Evolutionary conservation across 345 rosid genomes (phyloP).

Genomic region (Capsella bursapastoris): DNA sequence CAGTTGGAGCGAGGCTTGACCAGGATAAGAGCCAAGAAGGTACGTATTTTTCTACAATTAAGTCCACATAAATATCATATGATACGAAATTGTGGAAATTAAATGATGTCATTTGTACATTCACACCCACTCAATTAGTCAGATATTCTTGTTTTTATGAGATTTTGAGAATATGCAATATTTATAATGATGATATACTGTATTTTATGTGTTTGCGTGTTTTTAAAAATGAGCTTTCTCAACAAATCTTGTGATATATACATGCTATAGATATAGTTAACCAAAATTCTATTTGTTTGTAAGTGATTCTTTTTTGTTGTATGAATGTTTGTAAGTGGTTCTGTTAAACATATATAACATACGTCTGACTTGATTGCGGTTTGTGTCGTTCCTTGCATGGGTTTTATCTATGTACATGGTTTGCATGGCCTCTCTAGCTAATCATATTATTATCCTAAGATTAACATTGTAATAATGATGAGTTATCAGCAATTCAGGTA

Average conservation of each 20-base stretch:
- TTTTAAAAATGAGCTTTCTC: background rate
- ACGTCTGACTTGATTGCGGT: background rate
- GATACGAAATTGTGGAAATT: background rate
- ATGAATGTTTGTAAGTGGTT: background rate
- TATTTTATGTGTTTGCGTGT: slow-evolving; percentile 9
- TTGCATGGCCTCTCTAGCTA: slow-evolving; percentile 7
- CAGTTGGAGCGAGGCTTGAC: slow-evolving; percentile 77
- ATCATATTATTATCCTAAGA: slow-evolving; percentile 12
- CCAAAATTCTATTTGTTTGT: background rate
- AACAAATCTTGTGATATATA: background rate
- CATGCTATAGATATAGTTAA: background rate
- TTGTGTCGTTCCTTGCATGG: slow-evolving; percentile 8
- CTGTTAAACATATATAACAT: background rate
- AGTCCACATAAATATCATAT: slow-evolving; percentile 15
- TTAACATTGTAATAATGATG: background rate
- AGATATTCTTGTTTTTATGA: background rate
- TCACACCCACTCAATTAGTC: background rate
- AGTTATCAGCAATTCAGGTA: slow-evolving; percentile 4
- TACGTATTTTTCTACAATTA: slow-evolving; percentile 18
- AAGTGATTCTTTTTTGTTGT: background rate
- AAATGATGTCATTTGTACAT: background rate
- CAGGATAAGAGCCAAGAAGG: slow-evolving; percentile 86
- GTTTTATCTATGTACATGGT: background rate
- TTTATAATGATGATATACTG: background rate
- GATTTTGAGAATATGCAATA: background rate